These are phyloP conservation scores for Metschnikowia rubicola DNA, from an alignment of 805 yeast species.

Conservation along the genomic window DNA sequence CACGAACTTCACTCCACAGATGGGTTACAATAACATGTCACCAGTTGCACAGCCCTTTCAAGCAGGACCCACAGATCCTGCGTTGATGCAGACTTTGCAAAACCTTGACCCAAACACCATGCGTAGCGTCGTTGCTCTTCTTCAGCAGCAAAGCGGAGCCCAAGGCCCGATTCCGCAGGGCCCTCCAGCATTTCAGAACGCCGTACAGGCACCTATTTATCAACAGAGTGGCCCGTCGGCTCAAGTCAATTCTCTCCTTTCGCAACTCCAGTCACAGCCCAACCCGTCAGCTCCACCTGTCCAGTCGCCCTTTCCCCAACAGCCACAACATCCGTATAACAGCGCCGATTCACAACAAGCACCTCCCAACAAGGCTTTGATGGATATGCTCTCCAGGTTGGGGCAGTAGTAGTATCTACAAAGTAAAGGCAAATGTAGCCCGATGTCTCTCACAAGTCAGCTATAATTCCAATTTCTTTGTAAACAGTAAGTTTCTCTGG, in stretches of 20 bases:
- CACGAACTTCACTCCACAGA: not conserved
- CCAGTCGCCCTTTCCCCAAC: constrained; percentile 2
- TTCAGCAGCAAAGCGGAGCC: constrained; percentile 18
- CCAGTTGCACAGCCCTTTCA: not conserved
- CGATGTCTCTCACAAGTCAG: not conserved
- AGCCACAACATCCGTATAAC: constrained; percentile 9
- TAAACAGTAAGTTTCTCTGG: not conserved
- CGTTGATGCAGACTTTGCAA: constrained; percentile 20
- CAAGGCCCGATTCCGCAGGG: not conserved
- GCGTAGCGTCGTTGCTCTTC: constrained; percentile 29
- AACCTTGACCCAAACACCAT: constrained; percentile 31
- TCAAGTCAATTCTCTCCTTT: constrained; percentile 12
- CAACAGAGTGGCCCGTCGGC: constrained; percentile 8
- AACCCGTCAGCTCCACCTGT: constrained; percentile 6
- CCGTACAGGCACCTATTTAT: not conserved
- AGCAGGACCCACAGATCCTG: constrained; percentile 3
- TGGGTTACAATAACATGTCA: not conserved
- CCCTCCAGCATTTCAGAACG: not conserved
- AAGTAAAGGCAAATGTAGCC: not conserved
- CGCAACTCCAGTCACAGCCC: constrained; percentile 12
- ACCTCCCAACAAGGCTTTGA: constrained; percentile 22
- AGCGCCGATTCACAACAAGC: constrained; percentile 13
- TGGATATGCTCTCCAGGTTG: constrained; percentile 38
- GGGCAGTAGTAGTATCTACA: constrained; percentile 15
- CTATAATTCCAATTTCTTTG: not conserved